A percentile compares a stretch with the other conserved stretches of the same genome.
Evolutionary conservation across 23 red algal genomes (phyloP).

Genomic region (Porphyridium purpureum): DNA sequence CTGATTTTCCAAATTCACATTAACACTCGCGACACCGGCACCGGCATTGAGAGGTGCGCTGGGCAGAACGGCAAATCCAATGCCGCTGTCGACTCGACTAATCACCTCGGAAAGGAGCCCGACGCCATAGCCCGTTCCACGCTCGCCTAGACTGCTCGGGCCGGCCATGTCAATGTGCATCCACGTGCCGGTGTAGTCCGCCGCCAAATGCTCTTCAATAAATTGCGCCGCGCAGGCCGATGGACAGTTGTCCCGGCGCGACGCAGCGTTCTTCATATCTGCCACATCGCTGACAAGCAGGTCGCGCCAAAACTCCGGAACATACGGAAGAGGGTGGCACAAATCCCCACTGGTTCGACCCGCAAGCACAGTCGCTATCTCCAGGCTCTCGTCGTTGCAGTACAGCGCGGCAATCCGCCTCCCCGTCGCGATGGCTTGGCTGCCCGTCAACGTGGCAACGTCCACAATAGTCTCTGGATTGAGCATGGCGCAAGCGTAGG

Average conservation of each 20-base stretch:
- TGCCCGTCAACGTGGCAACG: constrained; percentile 24
- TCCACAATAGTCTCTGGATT: constrained; percentile 8
- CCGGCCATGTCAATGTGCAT: constrained; percentile 12
- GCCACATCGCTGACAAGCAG: constrained; percentile 5
- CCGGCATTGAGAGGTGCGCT: no score
- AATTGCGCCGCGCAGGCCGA: constrained; percentile 10
- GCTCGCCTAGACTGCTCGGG: constrained; percentile 4
- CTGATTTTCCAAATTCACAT: no score
- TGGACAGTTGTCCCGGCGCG: constrained; percentile 6
- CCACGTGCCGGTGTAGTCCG: constrained; percentile 1
- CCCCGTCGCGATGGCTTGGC: constrained; percentile 18
- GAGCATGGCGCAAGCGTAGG: constrained; percentile 10
- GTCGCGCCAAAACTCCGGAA: constrained; percentile 17
- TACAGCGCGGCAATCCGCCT: constrained; percentile 3
- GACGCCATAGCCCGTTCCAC: constrained; percentile 21
- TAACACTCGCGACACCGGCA: no score
- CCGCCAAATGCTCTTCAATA: constrained; percentile 8
- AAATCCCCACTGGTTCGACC: constrained; percentile 9
- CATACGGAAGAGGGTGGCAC: constrained; percentile 9
- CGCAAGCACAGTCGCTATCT: constrained; percentile 1
- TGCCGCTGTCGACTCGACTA: no score
- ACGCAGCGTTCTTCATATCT: constrained; percentile 12
- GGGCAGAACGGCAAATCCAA: no score
- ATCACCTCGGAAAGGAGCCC: no score
- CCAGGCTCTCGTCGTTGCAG: neutral